Conservation (phyloP, 805 yeast genomes). For the Candida xiaguanensis region DNA sequence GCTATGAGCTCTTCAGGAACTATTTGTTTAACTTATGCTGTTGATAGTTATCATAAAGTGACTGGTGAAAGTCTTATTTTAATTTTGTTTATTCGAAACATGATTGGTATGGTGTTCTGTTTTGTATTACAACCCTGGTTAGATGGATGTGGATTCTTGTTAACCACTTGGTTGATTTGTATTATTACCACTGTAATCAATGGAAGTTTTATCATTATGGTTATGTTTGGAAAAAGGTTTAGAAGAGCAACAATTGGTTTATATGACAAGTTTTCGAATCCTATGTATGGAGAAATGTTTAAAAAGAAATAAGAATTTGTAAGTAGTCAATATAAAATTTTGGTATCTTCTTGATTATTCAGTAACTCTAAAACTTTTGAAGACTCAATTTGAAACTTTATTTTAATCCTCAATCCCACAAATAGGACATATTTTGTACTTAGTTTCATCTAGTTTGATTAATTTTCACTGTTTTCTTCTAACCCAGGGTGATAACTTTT, state of each 20-base stretch:
- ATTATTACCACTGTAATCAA: slow-evolving; percentile 39
- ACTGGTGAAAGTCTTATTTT: slow-evolving; percentile 40
- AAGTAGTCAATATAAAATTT: too few species aligned
- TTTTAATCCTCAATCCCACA: too few species aligned
- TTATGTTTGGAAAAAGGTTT: slow-evolving; percentile 39
- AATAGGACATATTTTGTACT: too few species aligned
- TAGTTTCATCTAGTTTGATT: too few species aligned
- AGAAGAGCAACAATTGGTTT: slow-evolving; percentile 30
- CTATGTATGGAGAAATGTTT: neutral
- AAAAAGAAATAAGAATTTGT: too few species aligned
- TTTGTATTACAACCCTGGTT: slow-evolving; percentile 48
- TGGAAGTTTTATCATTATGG: slow-evolving; percentile 34
- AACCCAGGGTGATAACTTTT: too few species aligned
- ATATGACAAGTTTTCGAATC: slow-evolving; percentile 10
- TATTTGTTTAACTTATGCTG: slow-evolving; percentile 39
- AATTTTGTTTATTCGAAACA: slow-evolving; percentile 29
- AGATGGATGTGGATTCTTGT: slow-evolving; percentile 31
- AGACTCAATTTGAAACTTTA: too few species aligned
- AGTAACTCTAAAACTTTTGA: too few species aligned
- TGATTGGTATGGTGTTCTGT: slow-evolving; percentile 43
- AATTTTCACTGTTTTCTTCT: too few species aligned
- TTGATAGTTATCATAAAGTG: slow-evolving; percentile 41
- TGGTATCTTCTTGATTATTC: too few species aligned
- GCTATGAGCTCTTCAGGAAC: slow-evolving; percentile 46
- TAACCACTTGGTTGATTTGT: slow-evolving; percentile 44